phyloP scores from a whole-genome alignment of 345 rosid species.

The Melastoma malabathricum region DNA sequence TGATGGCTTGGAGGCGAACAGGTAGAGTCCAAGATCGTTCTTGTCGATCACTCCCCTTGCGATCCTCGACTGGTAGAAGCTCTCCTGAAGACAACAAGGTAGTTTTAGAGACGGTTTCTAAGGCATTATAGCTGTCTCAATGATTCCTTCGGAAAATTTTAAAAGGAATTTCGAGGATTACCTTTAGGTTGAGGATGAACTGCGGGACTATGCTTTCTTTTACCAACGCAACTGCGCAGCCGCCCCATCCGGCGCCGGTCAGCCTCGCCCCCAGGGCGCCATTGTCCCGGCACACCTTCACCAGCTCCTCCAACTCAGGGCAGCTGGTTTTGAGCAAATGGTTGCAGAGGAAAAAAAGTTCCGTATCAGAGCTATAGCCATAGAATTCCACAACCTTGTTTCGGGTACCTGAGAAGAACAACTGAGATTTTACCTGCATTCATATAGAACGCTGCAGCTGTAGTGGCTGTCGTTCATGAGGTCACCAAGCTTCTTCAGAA shows the following conservation, averaged over 20 bases:
- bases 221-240: conserved; percentile 86
- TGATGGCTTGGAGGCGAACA: conserved; percentile 95
- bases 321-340: conserved; percentile 36
- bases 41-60: conserved; percentile 56
- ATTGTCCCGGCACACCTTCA: conserved; percentile 43
- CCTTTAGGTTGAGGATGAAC: conserved; percentile 80
- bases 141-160: too few relatives aligned
- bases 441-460: conserved; percentile 81
- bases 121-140: too few relatives aligned
- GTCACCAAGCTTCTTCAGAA: conserved; percentile 73
- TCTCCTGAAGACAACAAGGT: conserved; percentile 32
- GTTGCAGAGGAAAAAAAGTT: background rate
- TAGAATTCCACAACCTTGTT: too few relatives aligned
- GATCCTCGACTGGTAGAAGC: conserved; percentile 64
- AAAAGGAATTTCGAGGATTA: conserved; percentile 6
- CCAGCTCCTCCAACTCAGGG: conserved; percentile 92
- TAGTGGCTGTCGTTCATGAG: conserved; percentile 92
- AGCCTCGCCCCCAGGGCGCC: conserved; percentile 93
- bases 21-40: conserved; percentile 65
- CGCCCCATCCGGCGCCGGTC: conserved; percentile 99
- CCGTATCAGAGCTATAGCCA: background rate
- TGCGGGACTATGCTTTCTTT: conserved; percentile 67
- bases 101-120: too few relatives aligned
- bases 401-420: background rate
- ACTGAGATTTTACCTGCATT: conserved; percentile 60